Evolutionary conservation across 768 basidiomycete genomes (phyloP), one percentile per base, ranked within the genome.

Genomic region (Lactarius tabidus): DNA sequence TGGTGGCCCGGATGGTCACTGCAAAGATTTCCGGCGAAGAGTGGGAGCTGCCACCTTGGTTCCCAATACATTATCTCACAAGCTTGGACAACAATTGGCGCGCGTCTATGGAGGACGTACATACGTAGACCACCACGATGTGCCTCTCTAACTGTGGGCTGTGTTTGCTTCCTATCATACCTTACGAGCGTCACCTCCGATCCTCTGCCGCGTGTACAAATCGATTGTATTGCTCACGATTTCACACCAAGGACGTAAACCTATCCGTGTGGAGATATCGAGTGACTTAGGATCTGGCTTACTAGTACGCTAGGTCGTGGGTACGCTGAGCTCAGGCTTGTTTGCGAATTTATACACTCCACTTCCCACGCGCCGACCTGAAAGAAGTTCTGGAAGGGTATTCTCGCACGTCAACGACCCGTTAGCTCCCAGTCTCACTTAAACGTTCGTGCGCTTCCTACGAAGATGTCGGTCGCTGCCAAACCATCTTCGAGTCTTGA

Each of bases 21-120:
- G 80, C 82, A 0, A 81, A 85, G 41, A 70, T 87, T 10, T 60
- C 63, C 2, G 78, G 78, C 20, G 71, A 74, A 35, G 67, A 69
- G 8, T 90, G 87, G 86, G 73, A 65, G 9, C 63, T 71, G 18
- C 89, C 89, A 0, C 75, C 78, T 17, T 91, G 89, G 89, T 73
- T 91, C 39, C 89, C 89, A 3, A 51, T 57, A 31, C 74, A 76
- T 62, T 77, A 77, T 59, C 69, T 78, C 14, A 74, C 75, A n/a
- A 58, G n/a, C 51, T 20, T 14, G 38, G 33, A 60, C 23, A 26
- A 38, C 41, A 45, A 28, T 6, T 33, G 28, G 17, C 35, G 28
- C 45, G 28, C 15, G 31, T 33, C 56, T 36, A 26, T 28, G 20
- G 35, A 38, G n/a, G 56, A 35, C 35, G 38, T 12, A 23, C 35